Percentiles rank a stretch among this genome's conserved stretches.
Evolutionary conservation across 129 eudicot species (phyloP).

Genomic region (Cynara cardunculus): DNA sequence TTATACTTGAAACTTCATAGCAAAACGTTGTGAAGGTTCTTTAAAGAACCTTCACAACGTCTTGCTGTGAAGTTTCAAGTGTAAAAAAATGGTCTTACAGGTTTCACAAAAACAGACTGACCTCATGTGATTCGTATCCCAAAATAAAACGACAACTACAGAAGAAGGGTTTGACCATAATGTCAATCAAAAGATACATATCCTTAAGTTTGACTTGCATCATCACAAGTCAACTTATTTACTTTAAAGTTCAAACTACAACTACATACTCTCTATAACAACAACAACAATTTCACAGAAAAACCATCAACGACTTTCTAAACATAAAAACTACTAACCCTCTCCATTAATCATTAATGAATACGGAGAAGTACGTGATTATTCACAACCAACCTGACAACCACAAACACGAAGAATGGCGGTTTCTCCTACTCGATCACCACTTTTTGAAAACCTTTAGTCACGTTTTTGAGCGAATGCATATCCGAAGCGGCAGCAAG

Average conservation of each 20-base stretch:
- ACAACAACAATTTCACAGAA: conserved; percentile 20
- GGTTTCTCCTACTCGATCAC: conserved; percentile 28
- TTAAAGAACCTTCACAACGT: too few relatives aligned
- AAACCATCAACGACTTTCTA: background rate
- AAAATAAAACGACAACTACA: background rate
- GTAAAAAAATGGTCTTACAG: too few relatives aligned
- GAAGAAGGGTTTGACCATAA: conserved; percentile 16
- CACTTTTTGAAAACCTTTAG: conserved; percentile 33
- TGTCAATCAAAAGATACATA: background rate
- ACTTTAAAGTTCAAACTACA: conserved; percentile 20
- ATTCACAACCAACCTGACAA: conserved; percentile 27
- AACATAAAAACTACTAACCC: conserved; percentile 16
- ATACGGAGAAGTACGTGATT: conserved; percentile 23
- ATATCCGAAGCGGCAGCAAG: conserved; percentile 64
- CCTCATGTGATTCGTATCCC: too few relatives aligned
- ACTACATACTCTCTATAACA: conserved; percentile 13
- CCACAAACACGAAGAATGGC: conserved; percentile 6
- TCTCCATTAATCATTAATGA: conserved; percentile 8
- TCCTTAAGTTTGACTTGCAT: conserved; percentile 29
- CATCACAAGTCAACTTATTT: conserved; percentile 34
- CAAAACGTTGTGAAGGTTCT: too few relatives aligned
- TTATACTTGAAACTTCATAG: too few relatives aligned
- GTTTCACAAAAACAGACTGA: too few relatives aligned
- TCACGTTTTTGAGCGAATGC: conserved; percentile 33
- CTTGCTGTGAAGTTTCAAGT: too few relatives aligned